Percentiles rank a stretch among this genome's conserved stretches.
These are phyloP conservation scores for Pythium rishiriense DNA, from an alignment of 352 stramenopile genomes.

Conservation along the genomic window DNA sequence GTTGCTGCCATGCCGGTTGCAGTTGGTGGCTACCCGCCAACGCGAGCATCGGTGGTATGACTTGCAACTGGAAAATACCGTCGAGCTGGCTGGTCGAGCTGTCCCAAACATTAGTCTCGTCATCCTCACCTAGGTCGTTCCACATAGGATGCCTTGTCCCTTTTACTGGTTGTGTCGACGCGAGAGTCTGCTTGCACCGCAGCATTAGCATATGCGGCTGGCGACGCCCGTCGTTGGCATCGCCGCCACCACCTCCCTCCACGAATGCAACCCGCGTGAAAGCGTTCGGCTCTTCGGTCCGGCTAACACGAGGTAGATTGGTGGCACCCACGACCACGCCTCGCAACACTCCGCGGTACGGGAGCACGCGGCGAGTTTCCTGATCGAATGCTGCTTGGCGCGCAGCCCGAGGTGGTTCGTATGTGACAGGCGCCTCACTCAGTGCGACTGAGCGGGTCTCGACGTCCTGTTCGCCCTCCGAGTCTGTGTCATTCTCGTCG, in stretches of 20 bases:
- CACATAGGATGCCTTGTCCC: constrained; percentile 43
- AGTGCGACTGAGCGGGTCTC: constrained; percentile 37
- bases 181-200: constrained; percentile 59
- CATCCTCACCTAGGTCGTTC: constrained; percentile 32
- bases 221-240: neutral
- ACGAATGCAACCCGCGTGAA: constrained; percentile 62
- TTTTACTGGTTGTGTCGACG: constrained; percentile 33
- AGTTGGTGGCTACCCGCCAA: neutral
- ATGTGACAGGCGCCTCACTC: constrained; percentile 50
- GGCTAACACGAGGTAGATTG: constrained; percentile 28
- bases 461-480: constrained; percentile 34
- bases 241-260: constrained; percentile 26
- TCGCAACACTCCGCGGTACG: constrained; percentile 40
- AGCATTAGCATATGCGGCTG: constrained; percentile 44
- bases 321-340: constrained; percentile 47
- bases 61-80: constrained; percentile 46
- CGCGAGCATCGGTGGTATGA: constrained; percentile 34
- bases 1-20: constrained; percentile 43
- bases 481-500: constrained; percentile 20
- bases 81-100: neutral
- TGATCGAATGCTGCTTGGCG: neutral
- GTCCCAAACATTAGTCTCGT: neutral
- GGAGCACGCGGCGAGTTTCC: constrained; percentile 7
- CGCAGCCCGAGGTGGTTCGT: constrained; percentile 14
- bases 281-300: constrained; percentile 28